Evolutionary conservation across 2,329 filamentous ascomycete species (phyloP), one percentile per base, ranked within the genome.

Genomic region (Graphium sp.): DNA sequence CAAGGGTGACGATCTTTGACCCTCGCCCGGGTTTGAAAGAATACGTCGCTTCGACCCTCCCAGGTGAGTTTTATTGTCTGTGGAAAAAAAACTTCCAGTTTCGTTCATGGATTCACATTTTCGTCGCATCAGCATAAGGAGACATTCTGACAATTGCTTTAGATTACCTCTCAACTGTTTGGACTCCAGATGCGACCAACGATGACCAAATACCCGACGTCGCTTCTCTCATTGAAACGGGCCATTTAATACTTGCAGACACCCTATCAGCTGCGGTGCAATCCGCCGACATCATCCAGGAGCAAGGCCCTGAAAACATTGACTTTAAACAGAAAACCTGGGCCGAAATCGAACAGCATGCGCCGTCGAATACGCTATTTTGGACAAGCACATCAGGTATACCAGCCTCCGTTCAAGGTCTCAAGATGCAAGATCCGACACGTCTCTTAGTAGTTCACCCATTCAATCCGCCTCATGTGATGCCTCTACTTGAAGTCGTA

Each of bases 361-460:
- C 62, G 0, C 48, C 50, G 1, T 32, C 40, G 5, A 35, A 48
- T 7, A 55, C 63, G 0, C 49, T 69, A 12, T 46, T 73, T 28
- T 73, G 66, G 66, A 65, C 58, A 21, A 63, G 57, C 31, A 72
- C 68, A 0, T 64, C 58, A 2, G 67, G 68, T 0, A 71, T 73
- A 17, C 55, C 62, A 0, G 62, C 66, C 1, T 65, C 60, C 0
- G 46, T 45, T 15, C 66, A 72, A 36, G 45, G 20, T 18, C 26
- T 28, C 8, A 7, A 17, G 42, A 45, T 28, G 42, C 39, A 16
- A 3, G 30, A 37, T 16, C 22, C 24, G 11, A 18, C 41, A n/a
- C 47, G 65, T 2, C 41, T 74, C 3, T 35, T 72, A 0, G 59
- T 72, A 2, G 64, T 68, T 4, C 69, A 73, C 41, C 67, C 68